Evolutionary conservation across 305 asterid genomes (phyloP).

Genomic region (Solanum hybrid): DNA sequence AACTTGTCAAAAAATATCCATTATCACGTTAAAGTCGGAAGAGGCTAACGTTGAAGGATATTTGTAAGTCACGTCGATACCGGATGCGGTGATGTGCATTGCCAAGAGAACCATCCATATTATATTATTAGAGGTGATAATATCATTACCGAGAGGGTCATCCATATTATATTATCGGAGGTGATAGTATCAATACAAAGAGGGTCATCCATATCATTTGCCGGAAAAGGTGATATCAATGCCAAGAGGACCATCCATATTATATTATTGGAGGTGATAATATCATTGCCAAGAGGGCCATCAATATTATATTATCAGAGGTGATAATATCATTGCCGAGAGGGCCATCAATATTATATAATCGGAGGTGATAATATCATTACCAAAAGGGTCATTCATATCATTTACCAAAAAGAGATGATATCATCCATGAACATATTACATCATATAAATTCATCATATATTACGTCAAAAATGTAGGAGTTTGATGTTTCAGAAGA

Average conservation of each 20-base stretch:
- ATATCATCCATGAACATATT: not conserved
- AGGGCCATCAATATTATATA: not conserved
- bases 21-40: not conserved
- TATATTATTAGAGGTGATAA: not conserved
- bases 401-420: not conserved
- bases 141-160: not conserved
- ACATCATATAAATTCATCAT: not conserved
- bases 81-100: not conserved
- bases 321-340: not conserved
- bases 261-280: too few relatives aligned
- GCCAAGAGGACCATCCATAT: not conserved
- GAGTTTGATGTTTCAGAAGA: not conserved
- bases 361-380: not conserved
- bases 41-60: not conserved
- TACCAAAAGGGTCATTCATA: too few relatives aligned
- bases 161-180: not conserved
- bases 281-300: not conserved
- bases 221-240: not conserved
- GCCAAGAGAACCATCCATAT: not conserved
- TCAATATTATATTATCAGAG: too few relatives aligned
- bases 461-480: not conserved
- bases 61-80: not conserved
- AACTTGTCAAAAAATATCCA: not conserved
- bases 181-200: not conserved
- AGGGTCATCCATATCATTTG: not conserved